Percentiles rank a stretch among this genome's conserved stretches.
Evolutionary conservation across 1,284 basidiomycete genomes (phyloP).

Genomic region (Melanopsichium pennsylvanicum): DNA sequence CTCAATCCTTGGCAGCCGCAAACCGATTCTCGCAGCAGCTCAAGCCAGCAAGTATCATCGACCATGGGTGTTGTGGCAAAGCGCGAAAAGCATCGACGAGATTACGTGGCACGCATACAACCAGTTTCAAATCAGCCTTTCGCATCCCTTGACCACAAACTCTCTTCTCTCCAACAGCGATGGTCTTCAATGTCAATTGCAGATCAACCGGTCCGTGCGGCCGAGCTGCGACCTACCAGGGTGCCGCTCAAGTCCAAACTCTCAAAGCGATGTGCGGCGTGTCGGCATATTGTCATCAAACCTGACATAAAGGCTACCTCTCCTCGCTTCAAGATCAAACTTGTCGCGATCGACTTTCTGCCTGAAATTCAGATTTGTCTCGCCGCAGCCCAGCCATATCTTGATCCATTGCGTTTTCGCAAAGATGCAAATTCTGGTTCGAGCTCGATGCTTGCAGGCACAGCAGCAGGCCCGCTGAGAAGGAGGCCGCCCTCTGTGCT

Average conservation of each 20-base stretch:
- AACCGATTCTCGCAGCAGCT: conserved; percentile 6
- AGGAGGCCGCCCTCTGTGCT: conserved; percentile 20
- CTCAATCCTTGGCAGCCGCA: conserved; percentile 38
- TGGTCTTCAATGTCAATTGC: conserved; percentile 72
- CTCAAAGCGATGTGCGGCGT: conserved; percentile 91
- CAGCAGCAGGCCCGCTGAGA: conserved; percentile 10
- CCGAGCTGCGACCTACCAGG: conserved; percentile 80
- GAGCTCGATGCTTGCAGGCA: neutral
- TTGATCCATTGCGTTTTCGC: conserved; percentile 20
- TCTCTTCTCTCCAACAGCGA: conserved; percentile 78
- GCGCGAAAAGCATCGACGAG: conserved; percentile 75
- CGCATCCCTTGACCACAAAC: conserved; percentile 64
- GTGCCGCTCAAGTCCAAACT: conserved; percentile 91
- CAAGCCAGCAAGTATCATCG: neutral
- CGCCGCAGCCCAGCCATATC: conserved; percentile 33
- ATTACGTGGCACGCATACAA: conserved; percentile 64
- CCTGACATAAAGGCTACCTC: conserved; percentile 95
- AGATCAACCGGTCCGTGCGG: conserved; percentile 70
- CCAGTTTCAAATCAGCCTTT: conserved; percentile 13
- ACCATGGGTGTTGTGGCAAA: conserved; percentile 53
- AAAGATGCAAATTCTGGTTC: neutral
- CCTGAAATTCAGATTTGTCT: conserved; percentile 75
- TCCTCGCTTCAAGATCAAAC: conserved; percentile 93
- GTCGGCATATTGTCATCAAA: conserved; percentile 95
- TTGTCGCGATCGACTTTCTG: conserved; percentile 90